These are phyloP conservation scores for Starmerella cellae DNA, from an alignment of 805 yeast species.

Conservation along the genomic window DNA sequence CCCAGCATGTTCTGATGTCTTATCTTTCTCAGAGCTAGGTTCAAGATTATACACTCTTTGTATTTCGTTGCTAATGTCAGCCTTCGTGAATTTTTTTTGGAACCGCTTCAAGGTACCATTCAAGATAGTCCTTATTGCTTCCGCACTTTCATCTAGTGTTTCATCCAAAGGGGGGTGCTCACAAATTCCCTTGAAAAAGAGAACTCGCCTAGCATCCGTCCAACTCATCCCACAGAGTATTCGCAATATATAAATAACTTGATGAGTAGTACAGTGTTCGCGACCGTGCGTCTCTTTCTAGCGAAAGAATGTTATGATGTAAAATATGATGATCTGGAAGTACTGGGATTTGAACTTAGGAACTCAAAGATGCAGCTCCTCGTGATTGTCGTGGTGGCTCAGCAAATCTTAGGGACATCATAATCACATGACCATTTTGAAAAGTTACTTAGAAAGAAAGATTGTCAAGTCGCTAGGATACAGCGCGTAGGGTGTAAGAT, in stretches of 20 bases:
- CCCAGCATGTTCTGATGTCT: neutral
- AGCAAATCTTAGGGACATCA: too few species aligned
- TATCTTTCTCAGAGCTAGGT: neutral
- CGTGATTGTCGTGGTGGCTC: too few species aligned
- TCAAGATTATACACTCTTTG: neutral
- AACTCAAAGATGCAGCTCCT: too few species aligned
- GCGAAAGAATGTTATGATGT: too few species aligned
- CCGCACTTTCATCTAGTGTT: neutral
- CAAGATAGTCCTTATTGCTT: conserved; percentile 4
- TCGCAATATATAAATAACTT: too few species aligned
- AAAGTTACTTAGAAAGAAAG: neutral
- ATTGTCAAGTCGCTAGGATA: neutral
- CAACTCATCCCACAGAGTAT: conserved; percentile 10
- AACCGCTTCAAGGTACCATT: conserved; percentile 11
- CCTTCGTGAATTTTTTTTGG: conserved; percentile 9
- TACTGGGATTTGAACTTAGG: too few species aligned
- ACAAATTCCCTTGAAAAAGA: conserved; percentile 11
- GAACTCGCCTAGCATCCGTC: conserved; percentile 3
- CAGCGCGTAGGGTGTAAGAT: too few species aligned
- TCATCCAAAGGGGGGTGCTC: conserved; percentile 6
- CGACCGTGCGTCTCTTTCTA: too few species aligned
- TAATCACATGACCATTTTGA: too few species aligned
- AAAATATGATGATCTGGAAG: too few species aligned
- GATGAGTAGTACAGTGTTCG: too few species aligned
- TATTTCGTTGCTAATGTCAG: conserved; percentile 1